Conservation (phyloP, 1,284 basidiomycete genomes). For the Porogramme epimiltina region DNA sequence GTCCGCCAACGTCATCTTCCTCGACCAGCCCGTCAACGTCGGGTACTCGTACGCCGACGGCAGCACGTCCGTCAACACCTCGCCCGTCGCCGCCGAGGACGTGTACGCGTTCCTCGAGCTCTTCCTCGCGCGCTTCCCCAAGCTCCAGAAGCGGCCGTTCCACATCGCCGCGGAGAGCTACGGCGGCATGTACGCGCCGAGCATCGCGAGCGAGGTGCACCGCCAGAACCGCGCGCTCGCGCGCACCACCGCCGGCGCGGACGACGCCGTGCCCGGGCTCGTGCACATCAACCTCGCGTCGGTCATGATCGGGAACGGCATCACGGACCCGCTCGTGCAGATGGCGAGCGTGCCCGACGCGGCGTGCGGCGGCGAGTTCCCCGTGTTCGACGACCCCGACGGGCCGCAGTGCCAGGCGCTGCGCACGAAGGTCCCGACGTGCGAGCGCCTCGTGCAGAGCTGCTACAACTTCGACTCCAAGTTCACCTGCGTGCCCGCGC, state of each 20-base stretch:
- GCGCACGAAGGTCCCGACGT: constrained; percentile 66
- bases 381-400: constrained; percentile 68
- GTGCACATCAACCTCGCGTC: constrained; percentile 78
- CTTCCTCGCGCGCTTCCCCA: constrained; percentile 74
- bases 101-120: constrained; percentile 88
- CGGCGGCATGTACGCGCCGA: constrained; percentile 82
- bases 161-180: constrained; percentile 79
- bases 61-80: constrained; percentile 46
- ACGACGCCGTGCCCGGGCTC: constrained; percentile 33
- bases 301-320: constrained; percentile 81
- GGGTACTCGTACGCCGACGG: constrained; percentile 60
- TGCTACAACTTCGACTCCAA: constrained; percentile 65
- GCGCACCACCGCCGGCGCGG: constrained; percentile 37
- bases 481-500: constrained; percentile 64
- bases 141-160: constrained; percentile 71
- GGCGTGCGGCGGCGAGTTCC: constrained; percentile 78
- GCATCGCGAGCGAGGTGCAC: constrained; percentile 78
- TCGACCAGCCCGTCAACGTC: constrained; percentile 62
- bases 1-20: constrained; percentile 48
- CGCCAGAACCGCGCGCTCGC: constrained; percentile 66
- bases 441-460: constrained; percentile 66
- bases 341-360: constrained; percentile 81
- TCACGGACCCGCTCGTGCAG: constrained; percentile 78
- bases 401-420: constrained; percentile 68
- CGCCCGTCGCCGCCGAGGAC: constrained; percentile 51